Base-by-base conservation (phyloP, 331 rosid species). In the Saraca asoca region DNA sequence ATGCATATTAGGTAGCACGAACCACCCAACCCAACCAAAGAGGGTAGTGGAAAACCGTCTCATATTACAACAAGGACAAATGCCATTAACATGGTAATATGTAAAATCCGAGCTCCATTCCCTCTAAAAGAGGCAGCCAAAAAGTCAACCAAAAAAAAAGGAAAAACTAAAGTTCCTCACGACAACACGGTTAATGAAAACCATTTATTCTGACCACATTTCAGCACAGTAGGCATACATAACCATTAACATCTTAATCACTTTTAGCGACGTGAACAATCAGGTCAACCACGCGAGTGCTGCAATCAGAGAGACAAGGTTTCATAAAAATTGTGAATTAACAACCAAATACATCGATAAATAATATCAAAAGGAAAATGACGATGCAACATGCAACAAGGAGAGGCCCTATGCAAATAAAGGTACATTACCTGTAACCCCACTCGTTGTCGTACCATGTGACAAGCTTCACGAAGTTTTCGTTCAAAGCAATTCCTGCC, bases 371-470 rank as follows among this genome's bases (percentile, higher is more conserved):
- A 24, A 24, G 3, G 31, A 24, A 11, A 6, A 15, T 15, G 6
- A 0, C 7, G 19, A 13, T 5, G 17, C 9, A 15, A 15, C 14
- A 35, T 37, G 42, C 46, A 0, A 48, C 8, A 48, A 7, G 12
- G 35, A 16, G 0, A 51, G 43, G 35, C 9, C 49, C 20, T 12
- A 2, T 15, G 9, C 31, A 12, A 43, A 12, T n/a, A 31, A n/a
- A 37, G 39, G 37, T 12, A 10, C 54, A 53, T 74, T 81, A 89
- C 96, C 91, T 89, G 86, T 89, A 89, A 12, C 95, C 95, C 88
- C 69, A 61, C 73, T 89, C 95, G 44, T 89, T 89, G 83, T 89
- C 95, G 10, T 89, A 89, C 96, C 95, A 87, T 0, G 88, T 11
- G 7, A 89, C 82, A 19, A 87, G 44, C 95, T 87, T 89, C 33